Conservation (phyloP, 2,329 filamentous ascomycete species). For the Fusarium agapanthi region DNA sequence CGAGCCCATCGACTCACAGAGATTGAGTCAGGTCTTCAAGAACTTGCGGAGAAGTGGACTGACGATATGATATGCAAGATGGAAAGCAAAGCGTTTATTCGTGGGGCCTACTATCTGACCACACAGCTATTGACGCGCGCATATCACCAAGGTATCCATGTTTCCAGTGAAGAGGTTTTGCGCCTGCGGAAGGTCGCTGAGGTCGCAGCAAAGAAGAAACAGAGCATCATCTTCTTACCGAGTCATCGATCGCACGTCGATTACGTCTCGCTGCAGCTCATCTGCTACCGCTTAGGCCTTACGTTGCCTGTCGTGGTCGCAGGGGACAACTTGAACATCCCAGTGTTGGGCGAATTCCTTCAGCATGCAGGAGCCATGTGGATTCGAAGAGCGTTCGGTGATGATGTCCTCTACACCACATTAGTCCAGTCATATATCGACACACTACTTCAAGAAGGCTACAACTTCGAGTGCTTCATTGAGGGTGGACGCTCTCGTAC, state of each 20-base stretch:
- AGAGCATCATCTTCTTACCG: constrained; percentile 94
- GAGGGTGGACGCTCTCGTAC: constrained; percentile 93
- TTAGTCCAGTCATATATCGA: constrained; percentile 98
- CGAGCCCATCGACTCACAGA: constrained; percentile 65
- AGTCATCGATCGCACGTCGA: constrained; percentile 96
- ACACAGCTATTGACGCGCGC: constrained; percentile 91
- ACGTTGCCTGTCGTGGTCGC: constrained; percentile 91
- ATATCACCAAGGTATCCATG: constrained; percentile 97
- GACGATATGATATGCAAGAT: constrained; percentile 99
- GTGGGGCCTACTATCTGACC: constrained; percentile 87
- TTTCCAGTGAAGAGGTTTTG: constrained; percentile 92
- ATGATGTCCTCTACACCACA: constrained; percentile 88
- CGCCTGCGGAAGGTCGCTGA: constrained; percentile 83
- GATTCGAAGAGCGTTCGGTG: constrained; percentile 91
- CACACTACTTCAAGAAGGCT: constrained; percentile 86
- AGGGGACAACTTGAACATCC: constrained; percentile 96
- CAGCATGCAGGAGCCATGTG: constrained; percentile 98
- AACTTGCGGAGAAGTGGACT: constrained; percentile 86
- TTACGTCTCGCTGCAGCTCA: constrained; percentile 92
- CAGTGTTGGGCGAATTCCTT: constrained; percentile 85
- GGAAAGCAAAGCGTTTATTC: constrained; percentile 92
- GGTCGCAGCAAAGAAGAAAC: constrained; percentile 83
- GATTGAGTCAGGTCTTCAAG: constrained; percentile 76
- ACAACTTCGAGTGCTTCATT: constrained; percentile 97
- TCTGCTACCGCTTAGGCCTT: constrained; percentile 92